Base-by-base conservation (phyloP, 139 green algal genomes). In the Picochlorum sp. region DNA sequence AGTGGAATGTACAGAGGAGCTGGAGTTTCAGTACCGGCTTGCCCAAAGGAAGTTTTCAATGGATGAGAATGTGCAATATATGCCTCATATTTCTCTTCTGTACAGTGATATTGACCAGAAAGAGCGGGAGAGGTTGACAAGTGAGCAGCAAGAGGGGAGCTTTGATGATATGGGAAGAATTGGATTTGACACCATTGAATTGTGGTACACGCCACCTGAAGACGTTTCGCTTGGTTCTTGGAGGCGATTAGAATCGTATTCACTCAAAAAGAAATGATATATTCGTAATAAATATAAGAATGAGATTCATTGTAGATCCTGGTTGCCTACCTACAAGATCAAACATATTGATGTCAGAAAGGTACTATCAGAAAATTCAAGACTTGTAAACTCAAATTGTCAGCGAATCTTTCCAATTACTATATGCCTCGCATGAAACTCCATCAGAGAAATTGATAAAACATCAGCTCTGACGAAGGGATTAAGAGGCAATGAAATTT, bases 21-120 rank as follows among this genome's bases (percentile, higher is more conserved):
- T 15, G 49, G 30, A 6, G 65, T 74, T 62, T 41, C 58, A 41
- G 72, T 58, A 26, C 37, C 15, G 10, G 18, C 18, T 34, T 58
- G 34, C 10, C 26, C 73, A 6, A 23, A 52, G 5, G 46, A 49
- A 16, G 60, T 49, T 11, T 79, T 62, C 20, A 41, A 41, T 41
- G 34, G 62, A 74, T 34, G 24, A 62, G 6, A 26, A 30, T 21
- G 56, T 20, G 21, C 8, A n/a, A 6, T 81, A 81, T 58, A 81
- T 81, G 74, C 74, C 74, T 14, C 74, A 81, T 63, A 38, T 79
- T n/a, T 71, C 56, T 6, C 58, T 81, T n/a, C 58, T 81, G 47
- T 81, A 81, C 20, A 34, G 46, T 18, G 74, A 81, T 32, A 75
- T 81, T 1, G 7, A 18, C 16, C 7, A 54, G n/a, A 47, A 16